Percentiles rank a stretch among this genome's conserved stretches.
Evolutionary conservation across 345 rosid species (phyloP).

Genomic region (Nephelium lappaceum): DNA sequence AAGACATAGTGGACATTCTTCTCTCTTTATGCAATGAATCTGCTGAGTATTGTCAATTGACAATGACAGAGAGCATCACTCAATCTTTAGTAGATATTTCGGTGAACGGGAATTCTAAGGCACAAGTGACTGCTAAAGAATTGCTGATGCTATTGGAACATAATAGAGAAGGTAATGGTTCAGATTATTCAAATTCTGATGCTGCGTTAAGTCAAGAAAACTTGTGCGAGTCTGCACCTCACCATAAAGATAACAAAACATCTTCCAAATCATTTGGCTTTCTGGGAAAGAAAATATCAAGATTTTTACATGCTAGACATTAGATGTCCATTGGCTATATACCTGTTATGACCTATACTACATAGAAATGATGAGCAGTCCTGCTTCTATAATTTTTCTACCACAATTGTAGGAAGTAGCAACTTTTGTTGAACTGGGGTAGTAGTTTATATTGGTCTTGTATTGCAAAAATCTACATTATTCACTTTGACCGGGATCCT

Average conservation of each 20-base stretch:
- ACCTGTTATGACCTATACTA: background rate
- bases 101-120: constrained; percentile 26
- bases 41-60: constrained; percentile 13
- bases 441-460: no score
- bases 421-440: no score
- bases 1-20: constrained; percentile 29
- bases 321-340: background rate
- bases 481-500: no score
- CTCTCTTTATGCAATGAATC: constrained; percentile 23
- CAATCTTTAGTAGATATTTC: constrained; percentile 21
- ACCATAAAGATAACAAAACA: background rate
- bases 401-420: no score
- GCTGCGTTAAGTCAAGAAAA: background rate
- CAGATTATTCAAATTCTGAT: constrained; percentile 5
- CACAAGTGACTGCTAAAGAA: constrained; percentile 14
- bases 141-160: constrained; percentile 27
- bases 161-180: background rate
- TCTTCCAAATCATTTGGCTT: constrained; percentile 21
- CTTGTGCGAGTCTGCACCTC: constrained; percentile 7
- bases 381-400: no score
- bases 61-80: constrained; percentile 20
- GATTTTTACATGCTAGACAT: constrained; percentile 11
- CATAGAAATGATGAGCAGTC: no score
- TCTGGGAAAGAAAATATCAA: constrained; percentile 18
- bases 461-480: no score